phyloP scores from a whole-genome alignment of 306 rosid species.

The Ziziphus jujuba region DNA sequence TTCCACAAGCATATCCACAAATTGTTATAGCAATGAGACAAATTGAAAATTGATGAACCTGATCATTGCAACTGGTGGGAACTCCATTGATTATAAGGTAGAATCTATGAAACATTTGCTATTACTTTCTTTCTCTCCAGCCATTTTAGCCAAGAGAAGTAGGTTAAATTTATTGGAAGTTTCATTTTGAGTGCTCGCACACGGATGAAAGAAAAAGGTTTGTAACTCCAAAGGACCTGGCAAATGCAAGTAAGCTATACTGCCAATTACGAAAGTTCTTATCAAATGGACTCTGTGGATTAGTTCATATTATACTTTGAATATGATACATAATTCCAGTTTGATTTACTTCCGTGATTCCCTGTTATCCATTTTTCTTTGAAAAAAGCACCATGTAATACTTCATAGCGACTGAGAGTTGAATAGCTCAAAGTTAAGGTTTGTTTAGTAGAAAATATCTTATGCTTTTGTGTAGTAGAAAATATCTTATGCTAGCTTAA shows the following conservation, averaged over 20 bases:
- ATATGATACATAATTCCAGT: too few species aligned
- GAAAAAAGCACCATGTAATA: neutral
- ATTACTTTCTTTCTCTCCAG: neutral
- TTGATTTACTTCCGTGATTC: too few species aligned
- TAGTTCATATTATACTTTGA: neutral
- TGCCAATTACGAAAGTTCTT: neutral
- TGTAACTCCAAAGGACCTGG: neutral
- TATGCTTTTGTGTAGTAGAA: too few species aligned
- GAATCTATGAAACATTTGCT: neutral
- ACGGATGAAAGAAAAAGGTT: slow-evolving; percentile 9
- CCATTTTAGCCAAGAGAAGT: neutral
- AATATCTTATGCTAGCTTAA: too few species aligned
- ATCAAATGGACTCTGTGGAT: neutral
- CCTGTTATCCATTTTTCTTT: neutral
- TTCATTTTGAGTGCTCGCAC: neutral
- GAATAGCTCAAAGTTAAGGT: neutral
- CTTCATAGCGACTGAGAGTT: neutral
- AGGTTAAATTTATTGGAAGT: neutral
- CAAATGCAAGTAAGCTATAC: neutral
- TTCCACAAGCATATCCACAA: neutral
- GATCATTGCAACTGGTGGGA: neutral
- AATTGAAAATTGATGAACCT: neutral
- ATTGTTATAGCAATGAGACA: neutral
- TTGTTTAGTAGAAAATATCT: too few species aligned
- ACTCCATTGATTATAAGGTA: neutral